These are phyloP conservation scores for Herpetospermum pedunculosum DNA, from an alignment of 306 rosid genomes.

Conservation along the genomic window DNA sequence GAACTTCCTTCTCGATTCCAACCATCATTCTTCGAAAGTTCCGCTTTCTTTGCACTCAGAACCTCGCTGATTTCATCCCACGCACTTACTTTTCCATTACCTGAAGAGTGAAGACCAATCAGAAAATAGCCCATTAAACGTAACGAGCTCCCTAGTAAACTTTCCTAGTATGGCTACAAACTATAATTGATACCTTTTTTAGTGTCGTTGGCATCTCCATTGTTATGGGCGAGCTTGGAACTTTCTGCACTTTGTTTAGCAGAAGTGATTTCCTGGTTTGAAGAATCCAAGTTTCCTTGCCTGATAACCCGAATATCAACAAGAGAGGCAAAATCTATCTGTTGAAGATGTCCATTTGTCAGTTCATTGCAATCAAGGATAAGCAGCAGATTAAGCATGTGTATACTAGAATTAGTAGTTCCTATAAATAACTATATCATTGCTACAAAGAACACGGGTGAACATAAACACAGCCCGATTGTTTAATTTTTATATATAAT, in stretches of 20 bases:
- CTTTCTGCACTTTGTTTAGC: constrained; percentile 13
- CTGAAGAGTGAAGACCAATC: constrained; percentile 45
- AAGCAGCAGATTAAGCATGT: background rate
- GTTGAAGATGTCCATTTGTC: constrained; percentile 16
- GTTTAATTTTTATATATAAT: background rate
- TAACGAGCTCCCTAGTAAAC: constrained; percentile 6
- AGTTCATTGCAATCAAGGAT: constrained; percentile 13
- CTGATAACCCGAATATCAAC: constrained; percentile 34
- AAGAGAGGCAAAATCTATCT: constrained; percentile 42
- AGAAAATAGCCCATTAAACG: background rate
- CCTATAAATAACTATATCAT: background rate
- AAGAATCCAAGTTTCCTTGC: constrained; percentile 21
- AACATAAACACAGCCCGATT: background rate
- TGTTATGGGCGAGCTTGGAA: constrained; percentile 12
- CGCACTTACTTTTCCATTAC: constrained; percentile 43
- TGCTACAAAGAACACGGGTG: background rate
- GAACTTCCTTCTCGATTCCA: constrained; percentile 44
- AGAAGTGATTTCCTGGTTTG: constrained; percentile 5
- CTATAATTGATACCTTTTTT: constrained; percentile 28
- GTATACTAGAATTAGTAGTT: background rate
- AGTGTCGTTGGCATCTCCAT: constrained; percentile 16
- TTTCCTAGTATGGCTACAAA: background rate
- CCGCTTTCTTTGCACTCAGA: constrained; percentile 55
- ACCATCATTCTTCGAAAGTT: constrained; percentile 38
- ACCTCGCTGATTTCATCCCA: constrained; percentile 79